These are phyloP conservation scores for Thalassiosira exigua DNA, from an alignment of 352 stramenopile genomes.

Conservation along the genomic window DNA sequence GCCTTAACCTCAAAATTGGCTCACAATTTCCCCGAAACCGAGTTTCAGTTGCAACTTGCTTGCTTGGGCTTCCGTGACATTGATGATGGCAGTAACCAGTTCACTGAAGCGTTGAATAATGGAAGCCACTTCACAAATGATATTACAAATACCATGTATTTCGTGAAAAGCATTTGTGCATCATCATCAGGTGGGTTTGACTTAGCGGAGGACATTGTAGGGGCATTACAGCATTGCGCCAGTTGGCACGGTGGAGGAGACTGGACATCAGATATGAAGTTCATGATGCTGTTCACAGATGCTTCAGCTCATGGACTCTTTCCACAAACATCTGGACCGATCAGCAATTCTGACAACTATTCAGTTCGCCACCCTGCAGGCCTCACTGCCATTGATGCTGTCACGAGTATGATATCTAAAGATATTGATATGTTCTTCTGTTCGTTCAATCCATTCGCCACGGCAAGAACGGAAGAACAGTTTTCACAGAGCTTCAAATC, in stretches of 20 bases:
- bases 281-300: conserved; percentile 70
- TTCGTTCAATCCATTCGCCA: conserved; percentile 69
- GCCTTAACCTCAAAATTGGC: conserved; percentile 38
- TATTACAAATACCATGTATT: conserved; percentile 22
- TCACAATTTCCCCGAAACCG: conserved; percentile 70
- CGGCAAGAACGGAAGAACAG: conserved; percentile 54
- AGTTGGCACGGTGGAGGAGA: conserved; percentile 51
- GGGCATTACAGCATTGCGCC: conserved; percentile 56
- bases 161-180: conserved; percentile 34
- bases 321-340: conserved; percentile 7
- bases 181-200: conserved; percentile 57
- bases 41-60: conserved; percentile 61
- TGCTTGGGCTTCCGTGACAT: conserved; percentile 66
- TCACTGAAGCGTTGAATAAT: conserved; percentile 48
- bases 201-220: conserved; percentile 69
- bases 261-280: conserved; percentile 70
- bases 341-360: conserved; percentile 59
- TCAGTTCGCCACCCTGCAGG: conserved; percentile 55
- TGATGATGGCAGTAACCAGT: conserved; percentile 63
- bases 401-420: conserved; percentile 54
- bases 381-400: conserved; percentile 47
- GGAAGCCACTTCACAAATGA: conserved; percentile 64
- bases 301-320: conserved; percentile 63
- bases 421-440: conserved; percentile 72
- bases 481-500: conserved; percentile 40